phyloP scores from a whole-genome alignment of 2,329 filamentous ascomycete genomes.

The Fusarium torreyae region DNA sequence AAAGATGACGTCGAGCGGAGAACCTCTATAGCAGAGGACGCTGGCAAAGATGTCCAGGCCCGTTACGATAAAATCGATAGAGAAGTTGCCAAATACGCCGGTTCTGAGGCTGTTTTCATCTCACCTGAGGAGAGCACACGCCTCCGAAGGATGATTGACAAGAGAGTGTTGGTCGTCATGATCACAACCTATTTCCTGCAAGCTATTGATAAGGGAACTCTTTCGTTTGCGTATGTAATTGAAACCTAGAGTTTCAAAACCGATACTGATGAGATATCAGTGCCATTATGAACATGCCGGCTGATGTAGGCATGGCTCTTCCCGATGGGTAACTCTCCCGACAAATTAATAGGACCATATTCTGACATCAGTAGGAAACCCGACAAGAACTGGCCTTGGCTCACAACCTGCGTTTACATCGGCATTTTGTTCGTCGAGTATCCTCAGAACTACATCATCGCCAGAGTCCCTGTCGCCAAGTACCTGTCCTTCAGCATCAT shows the following conservation, averaged over 20 bases:
- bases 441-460: slow-evolving; percentile 73
- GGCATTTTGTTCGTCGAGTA: slow-evolving; percentile 80
- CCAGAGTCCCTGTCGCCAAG: slow-evolving; percentile 77
- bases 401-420: slow-evolving; percentile 82
- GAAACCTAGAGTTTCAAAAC: too few species aligned
- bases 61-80: slow-evolving; percentile 65
- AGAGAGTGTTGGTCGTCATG: slow-evolving; percentile 78
- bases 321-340: slow-evolving; percentile 49
- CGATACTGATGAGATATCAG: too few species aligned
- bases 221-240: slow-evolving; percentile 66
- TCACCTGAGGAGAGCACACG: slow-evolving; percentile 71
- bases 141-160: slow-evolving; percentile 76
- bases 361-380: neutral
- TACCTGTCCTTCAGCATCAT: slow-evolving; percentile 76
- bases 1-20: too few species aligned
- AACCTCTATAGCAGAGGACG: too few species aligned
- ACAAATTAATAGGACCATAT: slow-evolving; percentile 8
- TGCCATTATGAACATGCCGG: slow-evolving; percentile 73
- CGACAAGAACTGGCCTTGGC: slow-evolving; percentile 63
- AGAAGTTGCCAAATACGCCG: slow-evolving; percentile 77
- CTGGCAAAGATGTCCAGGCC: too few species aligned
- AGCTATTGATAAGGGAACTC: slow-evolving; percentile 76
- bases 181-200: slow-evolving; percentile 81
- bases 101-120: slow-evolving; percentile 69
- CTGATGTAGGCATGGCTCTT: slow-evolving; percentile 64